A percentile compares a stretch with the other conserved stretches of the same genome.
phyloP scores from a whole-genome alignment of 352 stramenopile species.

The Thraustochytrium sp. region DNA sequence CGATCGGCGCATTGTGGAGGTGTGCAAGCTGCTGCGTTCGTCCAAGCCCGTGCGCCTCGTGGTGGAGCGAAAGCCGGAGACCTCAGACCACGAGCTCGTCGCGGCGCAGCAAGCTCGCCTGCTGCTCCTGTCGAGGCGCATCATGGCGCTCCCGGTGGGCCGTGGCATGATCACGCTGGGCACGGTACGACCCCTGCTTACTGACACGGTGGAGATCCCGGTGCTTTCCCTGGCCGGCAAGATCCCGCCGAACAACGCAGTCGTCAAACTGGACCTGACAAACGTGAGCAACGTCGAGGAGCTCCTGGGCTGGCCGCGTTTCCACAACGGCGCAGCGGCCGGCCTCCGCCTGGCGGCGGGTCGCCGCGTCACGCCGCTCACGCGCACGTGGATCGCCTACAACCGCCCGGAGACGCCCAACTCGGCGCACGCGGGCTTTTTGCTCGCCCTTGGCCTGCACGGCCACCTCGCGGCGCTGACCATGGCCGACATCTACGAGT shows the following conservation, averaged over 20 bases:
- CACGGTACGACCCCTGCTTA: conserved; percentile 67
- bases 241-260: conserved; percentile 85
- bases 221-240: conserved; percentile 82
- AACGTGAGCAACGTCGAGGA: conserved; percentile 76
- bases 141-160: conserved; percentile 82
- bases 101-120: conserved; percentile 81
- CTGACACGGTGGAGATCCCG: conserved; percentile 76
- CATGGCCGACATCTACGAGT: conserved; percentile 97
- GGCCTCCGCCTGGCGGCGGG: conserved; percentile 72
- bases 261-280: conserved; percentile 75
- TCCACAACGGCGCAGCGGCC: conserved; percentile 96
- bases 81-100: conserved; percentile 32
- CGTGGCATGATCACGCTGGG: conserved; percentile 94
- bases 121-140: conserved; percentile 84
- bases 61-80: conserved; percentile 23
- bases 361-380: conserved; percentile 56
- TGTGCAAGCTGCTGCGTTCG: conserved; percentile 15
- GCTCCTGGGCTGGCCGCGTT: conserved; percentile 91
- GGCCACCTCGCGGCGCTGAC: conserved; percentile 88
- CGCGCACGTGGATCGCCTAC: conserved; percentile 95
- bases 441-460: conserved; percentile 87
- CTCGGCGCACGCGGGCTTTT: conserved; percentile 85
- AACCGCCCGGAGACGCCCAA: conserved; percentile 73
- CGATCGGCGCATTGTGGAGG: conserved; percentile 20
- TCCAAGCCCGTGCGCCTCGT: conserved; percentile 10